phyloP scores from a whole-genome alignment of 192 early-diverging fungal species.

The Rhizophagus sp. region DNA sequence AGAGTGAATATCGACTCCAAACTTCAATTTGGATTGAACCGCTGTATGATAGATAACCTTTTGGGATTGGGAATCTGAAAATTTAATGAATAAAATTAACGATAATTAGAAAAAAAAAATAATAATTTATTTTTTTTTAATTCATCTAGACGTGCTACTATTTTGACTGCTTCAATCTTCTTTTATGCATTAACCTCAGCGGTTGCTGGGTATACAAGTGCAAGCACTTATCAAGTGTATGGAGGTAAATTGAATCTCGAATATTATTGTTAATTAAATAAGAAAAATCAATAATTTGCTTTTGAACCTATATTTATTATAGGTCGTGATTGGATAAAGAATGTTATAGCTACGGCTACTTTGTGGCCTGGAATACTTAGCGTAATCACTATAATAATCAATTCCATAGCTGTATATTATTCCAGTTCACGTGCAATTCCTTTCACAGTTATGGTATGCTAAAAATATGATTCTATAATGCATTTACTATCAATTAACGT shows the following conservation, averaged over 20 bases:
- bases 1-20: conserved; percentile 36
- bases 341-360: conserved; percentile 63
- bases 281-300: too few species aligned
- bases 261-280: not conserved
- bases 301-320: not conserved
- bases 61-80: not conserved
- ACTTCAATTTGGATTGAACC: conserved; percentile 6
- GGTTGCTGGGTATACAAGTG: conserved; percentile 67
- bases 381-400: conserved; percentile 58
- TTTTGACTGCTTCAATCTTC: conserved; percentile 76
- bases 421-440: conserved; percentile 77
- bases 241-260: conserved; percentile 44
- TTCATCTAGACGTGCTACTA: conserved; percentile 55
- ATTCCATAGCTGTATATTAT: conserved; percentile 73
- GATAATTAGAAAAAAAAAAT: not conserved
- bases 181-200: conserved; percentile 74
- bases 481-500: not conserved
- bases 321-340: conserved; percentile 67
- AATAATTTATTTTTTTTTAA: not conserved
- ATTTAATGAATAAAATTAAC: not conserved
- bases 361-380: conserved; percentile 68
- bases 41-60: conserved; percentile 1
- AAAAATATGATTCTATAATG: not conserved
- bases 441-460: conserved; percentile 65
- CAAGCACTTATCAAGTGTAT: conserved; percentile 65